Evolutionary conservation across 2,329 filamentous ascomycete species (phyloP), one percentile per base, ranked within the genome.

Genomic region (Ophiostoma australiae): DNA sequence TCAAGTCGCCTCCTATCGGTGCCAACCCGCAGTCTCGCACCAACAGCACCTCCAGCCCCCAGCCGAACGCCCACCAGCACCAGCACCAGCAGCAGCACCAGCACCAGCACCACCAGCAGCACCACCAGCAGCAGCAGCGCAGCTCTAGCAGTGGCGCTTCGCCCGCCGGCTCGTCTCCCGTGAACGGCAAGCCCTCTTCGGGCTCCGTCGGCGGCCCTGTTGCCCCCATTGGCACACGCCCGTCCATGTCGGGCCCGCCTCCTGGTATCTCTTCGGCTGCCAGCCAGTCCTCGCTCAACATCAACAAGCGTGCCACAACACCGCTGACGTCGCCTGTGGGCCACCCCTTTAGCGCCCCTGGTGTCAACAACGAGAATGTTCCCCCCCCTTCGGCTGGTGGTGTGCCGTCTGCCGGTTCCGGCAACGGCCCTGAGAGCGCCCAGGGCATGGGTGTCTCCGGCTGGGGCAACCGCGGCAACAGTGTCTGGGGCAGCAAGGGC

Each of bases 161-260:
- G 23, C 66, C 66, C 37, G 66, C 33, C 39, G 66, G 66, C 27
- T 41, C 88, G 58, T 96, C 93, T 7, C 91, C 93, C 61, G 91
- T 84, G 39, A 85, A 80, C 72, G 83, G 81, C 66, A 88, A 87
- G 81, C 79, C 86, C 73, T 83, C 82, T 68, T 84, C 85, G 3
- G 73, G 79, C 17, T 73, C 80, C 83, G 15, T 23, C 11, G 69
- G 85, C 70, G 84, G 85, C 71, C 85, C 91, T 4, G 93, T 98
- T 70, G 94, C 93, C 31, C 94, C 95, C 23, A 98, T 98, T 76
- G 95, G 95, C 74, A 97, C 94, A 72, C 90, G 95, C 65, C 94
- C 94, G 3, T 85, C 87, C 23, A 86, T 85, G 55, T 85, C 65
- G 31, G 63, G 84, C 44, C 27, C 69, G 2, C 33, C 73, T 0